A percentile compares a stretch with the other conserved stretches of the same genome.
These are phyloP conservation scores for Mortierella claussenii DNA, from an alignment of 192 early-diverging fungal species.

Conservation along the genomic window DNA sequence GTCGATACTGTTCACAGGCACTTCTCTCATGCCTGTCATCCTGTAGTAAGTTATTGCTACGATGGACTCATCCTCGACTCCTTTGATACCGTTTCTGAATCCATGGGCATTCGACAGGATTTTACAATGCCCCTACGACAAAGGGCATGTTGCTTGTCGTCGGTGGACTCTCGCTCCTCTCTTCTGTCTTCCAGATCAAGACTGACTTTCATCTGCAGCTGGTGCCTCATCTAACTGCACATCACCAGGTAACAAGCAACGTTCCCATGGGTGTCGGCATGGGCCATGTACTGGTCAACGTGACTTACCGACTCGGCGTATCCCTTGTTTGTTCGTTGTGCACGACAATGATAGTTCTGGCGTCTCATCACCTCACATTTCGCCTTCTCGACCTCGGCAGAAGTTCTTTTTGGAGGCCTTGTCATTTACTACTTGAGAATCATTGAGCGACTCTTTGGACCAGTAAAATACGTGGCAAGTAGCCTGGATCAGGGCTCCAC, in stretches of 20 bases:
- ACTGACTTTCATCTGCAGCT: conserved; percentile 65
- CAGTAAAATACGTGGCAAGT: conserved; percentile 68
- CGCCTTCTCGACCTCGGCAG: conserved; percentile 64
- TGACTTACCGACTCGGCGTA: too few relatives aligned
- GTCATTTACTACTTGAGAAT: conserved; percentile 67
- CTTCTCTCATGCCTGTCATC: conserved; percentile 1
- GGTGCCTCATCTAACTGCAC: conserved; percentile 64
- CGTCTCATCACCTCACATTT: conserved; percentile 65
- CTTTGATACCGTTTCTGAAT: too few relatives aligned
- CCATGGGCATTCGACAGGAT: conserved; percentile 50
- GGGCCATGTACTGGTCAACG: too few relatives aligned
- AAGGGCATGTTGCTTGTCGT: conserved; percentile 62
- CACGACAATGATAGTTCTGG: conserved; percentile 72
- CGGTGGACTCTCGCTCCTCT: conserved; percentile 59
- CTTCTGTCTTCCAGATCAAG: conserved; percentile 63
- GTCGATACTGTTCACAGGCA: background rate
- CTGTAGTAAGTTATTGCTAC: too few relatives aligned
- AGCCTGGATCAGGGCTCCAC: too few relatives aligned
- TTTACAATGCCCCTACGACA: conserved; percentile 72
- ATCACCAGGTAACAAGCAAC: conserved; percentile 76
- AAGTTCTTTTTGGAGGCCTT: conserved; percentile 69
- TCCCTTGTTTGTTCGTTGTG: too few relatives aligned
- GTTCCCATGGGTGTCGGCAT: too few relatives aligned
- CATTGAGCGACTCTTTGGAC: conserved; percentile 72
- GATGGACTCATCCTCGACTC: too few relatives aligned